Evolutionary conservation across 345 rosid genomes (phyloP).

Genomic region (Passiflora organensis): DNA sequence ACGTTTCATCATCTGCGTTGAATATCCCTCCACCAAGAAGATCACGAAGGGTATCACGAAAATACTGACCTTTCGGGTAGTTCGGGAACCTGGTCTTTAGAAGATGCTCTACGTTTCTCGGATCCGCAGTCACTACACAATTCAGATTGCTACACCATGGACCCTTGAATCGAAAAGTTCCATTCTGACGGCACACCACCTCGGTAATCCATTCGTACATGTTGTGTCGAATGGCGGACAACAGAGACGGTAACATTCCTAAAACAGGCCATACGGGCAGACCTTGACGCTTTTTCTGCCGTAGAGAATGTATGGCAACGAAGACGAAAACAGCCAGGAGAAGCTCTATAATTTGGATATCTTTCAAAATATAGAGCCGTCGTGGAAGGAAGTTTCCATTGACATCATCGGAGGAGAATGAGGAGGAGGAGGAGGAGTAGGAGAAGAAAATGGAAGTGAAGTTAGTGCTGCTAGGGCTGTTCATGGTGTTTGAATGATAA

Average conservation of each 20-base stretch:
- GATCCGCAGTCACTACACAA: slow-evolving; percentile 73
- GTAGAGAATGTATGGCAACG: slow-evolving; percentile 41
- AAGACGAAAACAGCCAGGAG: slow-evolving; percentile 47
- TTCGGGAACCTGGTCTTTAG: slow-evolving; percentile 78
- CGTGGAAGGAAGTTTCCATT: slow-evolving; percentile 14
- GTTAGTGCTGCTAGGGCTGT: slow-evolving; percentile 24
- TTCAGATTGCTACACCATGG: slow-evolving; percentile 78
- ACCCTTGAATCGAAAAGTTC: slow-evolving; percentile 74
- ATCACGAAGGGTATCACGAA: slow-evolving; percentile 60
- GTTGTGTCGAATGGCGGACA: slow-evolving; percentile 39
- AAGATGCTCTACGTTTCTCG: slow-evolving; percentile 79
- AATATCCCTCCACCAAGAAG: slow-evolving; percentile 90
- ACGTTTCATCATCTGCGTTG: slow-evolving; percentile 74
- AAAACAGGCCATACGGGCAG: slow-evolving; percentile 80
- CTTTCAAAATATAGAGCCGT: slow-evolving; percentile 34
- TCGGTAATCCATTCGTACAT: slow-evolving; percentile 69
- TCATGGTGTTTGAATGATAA: slow-evolving; percentile 40
- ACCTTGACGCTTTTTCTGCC: slow-evolving; percentile 46
- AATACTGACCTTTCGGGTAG: slow-evolving; percentile 82
- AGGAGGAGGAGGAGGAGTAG: slow-evolving; percentile 26
- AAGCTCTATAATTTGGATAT: slow-evolving; percentile 49
- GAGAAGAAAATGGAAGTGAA: too few relatives aligned
- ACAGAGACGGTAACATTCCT: slow-evolving; percentile 84
- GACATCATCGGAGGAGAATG: slow-evolving; percentile 2
- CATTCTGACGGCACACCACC: slow-evolving; percentile 50